Percentiles rank a stretch among this genome's conserved stretches.
phyloP scores from a whole-genome alignment of 2,329 filamentous ascomycete species.

The Exophiala oligosperma region DNA sequence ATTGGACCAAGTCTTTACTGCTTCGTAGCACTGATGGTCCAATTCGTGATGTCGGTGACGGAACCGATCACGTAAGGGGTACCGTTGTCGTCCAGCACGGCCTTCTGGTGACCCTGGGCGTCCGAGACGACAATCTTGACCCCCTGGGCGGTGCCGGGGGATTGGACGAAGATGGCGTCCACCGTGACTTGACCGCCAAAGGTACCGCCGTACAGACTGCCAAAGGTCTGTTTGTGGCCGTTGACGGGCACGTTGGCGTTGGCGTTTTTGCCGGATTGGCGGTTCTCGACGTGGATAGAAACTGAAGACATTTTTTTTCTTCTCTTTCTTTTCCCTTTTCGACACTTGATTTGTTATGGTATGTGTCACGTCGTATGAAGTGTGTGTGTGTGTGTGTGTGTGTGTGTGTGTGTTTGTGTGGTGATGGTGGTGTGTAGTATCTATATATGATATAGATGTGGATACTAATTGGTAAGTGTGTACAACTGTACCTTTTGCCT shows the following conservation, averaged over 20 bases:
- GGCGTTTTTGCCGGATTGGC: neutral
- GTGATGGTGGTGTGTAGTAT: too few species aligned
- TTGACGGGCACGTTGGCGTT: neutral
- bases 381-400: too few species aligned
- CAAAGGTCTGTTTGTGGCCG: neutral
- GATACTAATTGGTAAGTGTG: too few species aligned
- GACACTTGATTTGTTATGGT: too few species aligned
- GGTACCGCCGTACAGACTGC: neutral
- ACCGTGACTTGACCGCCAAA: neutral
- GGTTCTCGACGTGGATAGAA: neutral
- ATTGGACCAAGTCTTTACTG: neutral
- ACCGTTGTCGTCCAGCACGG: neutral
- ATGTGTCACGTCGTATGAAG: too few species aligned
- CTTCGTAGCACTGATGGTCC: neutral
- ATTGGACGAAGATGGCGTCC: neutral
- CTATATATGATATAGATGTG: too few species aligned
- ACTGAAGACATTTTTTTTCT: neutral
- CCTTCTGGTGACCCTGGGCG: neutral
- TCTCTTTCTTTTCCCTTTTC: too few species aligned
- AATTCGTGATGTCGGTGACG: neutral
- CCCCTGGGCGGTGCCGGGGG: neutral
- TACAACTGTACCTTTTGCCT: too few species aligned
- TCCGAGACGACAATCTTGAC: neutral
- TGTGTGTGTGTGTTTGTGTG: too few species aligned
- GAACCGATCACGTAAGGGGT: neutral